Conservation (phyloP, 495 filamentous ascomycete genomes). For the Hyaloscypha finlandica region DNA sequence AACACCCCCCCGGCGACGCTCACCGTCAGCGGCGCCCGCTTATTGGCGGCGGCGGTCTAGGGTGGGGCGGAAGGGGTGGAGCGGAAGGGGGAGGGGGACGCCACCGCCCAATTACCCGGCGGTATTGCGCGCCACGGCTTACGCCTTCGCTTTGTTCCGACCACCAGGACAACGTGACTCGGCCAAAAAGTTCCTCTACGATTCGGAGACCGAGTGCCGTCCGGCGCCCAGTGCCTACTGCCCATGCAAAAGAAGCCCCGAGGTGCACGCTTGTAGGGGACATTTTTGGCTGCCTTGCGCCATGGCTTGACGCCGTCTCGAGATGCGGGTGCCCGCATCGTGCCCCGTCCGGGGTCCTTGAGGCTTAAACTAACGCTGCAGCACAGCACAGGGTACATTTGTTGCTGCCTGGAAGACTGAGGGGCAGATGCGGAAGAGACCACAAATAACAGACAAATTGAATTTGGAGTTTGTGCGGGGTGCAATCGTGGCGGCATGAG, state of each 20-base stretch:
- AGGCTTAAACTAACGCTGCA: neutral
- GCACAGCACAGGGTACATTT: slow-evolving; percentile 9
- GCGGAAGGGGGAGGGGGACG: neutral
- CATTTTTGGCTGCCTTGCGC: slow-evolving; percentile 19
- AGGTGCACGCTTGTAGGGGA: slow-evolving; percentile 7
- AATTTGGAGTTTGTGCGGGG: neutral
- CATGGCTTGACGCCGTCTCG: slow-evolving; percentile 3
- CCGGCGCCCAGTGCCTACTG: neutral
- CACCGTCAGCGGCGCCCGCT: neutral
- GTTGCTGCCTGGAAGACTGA: slow-evolving; percentile 13
- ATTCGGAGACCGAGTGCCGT: neutral
- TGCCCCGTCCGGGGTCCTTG: neutral
- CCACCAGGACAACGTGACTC: neutral
- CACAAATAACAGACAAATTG: neutral
- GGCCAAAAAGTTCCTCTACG: neutral
- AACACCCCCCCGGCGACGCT: neutral
- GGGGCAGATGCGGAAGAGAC: neutral
- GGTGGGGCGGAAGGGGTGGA: neutral
- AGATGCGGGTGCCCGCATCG: neutral
- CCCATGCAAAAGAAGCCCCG: neutral
- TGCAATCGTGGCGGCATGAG: neutral
- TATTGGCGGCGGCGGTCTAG: neutral
- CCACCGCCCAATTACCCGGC: neutral
- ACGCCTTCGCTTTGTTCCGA: neutral
- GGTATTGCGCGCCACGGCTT: neutral